Evolutionary conservation across 1,139 yeast genomes (phyloP).

Genomic region (Blastobotrys raffinosifermentans): DNA sequence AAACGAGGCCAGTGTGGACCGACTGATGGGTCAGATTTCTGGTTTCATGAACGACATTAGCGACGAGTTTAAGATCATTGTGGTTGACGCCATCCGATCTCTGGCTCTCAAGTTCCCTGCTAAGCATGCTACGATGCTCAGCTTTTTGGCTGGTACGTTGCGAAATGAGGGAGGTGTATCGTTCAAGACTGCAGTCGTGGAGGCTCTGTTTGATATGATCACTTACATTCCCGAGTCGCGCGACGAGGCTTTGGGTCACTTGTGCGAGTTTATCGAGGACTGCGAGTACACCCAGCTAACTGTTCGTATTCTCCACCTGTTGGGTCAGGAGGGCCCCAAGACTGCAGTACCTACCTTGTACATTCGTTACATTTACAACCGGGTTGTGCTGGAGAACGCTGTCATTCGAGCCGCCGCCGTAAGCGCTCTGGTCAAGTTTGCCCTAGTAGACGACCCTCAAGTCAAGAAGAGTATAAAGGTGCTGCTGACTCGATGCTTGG

Average conservation of each 20-base stretch:
- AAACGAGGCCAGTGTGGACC: slow-evolving; percentile 83
- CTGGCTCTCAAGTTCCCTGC: slow-evolving; percentile 90
- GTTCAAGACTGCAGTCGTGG: slow-evolving; percentile 83
- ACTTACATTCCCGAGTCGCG: slow-evolving; percentile 83
- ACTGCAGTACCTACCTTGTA: slow-evolving; percentile 83
- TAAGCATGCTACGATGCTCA: slow-evolving; percentile 76
- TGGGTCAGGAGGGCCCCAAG: slow-evolving; percentile 92
- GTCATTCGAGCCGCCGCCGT: slow-evolving; percentile 95
- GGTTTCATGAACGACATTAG: slow-evolving; percentile 90
- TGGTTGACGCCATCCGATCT: slow-evolving; percentile 89
- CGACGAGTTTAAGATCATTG: slow-evolving; percentile 91
- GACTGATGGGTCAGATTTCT: slow-evolving; percentile 80
- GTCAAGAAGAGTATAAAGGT: slow-evolving; percentile 67
- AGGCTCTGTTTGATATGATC: slow-evolving; percentile 86
- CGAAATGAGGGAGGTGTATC: slow-evolving; percentile 84
- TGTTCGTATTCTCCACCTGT: slow-evolving; percentile 80
- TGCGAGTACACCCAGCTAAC: slow-evolving; percentile 93
- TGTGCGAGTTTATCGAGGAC: slow-evolving; percentile 97
- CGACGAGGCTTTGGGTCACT: slow-evolving; percentile 75
- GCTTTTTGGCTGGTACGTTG: slow-evolving; percentile 76
- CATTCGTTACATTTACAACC: slow-evolving; percentile 92
- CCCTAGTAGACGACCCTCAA: slow-evolving; percentile 64
- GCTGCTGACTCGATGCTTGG: slow-evolving; percentile 74
- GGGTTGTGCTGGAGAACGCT: slow-evolving; percentile 93
- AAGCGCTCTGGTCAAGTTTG: slow-evolving; percentile 85